Conservation (phyloP, 1,284 basidiomycete species). For the Trametes sp. region DNA sequence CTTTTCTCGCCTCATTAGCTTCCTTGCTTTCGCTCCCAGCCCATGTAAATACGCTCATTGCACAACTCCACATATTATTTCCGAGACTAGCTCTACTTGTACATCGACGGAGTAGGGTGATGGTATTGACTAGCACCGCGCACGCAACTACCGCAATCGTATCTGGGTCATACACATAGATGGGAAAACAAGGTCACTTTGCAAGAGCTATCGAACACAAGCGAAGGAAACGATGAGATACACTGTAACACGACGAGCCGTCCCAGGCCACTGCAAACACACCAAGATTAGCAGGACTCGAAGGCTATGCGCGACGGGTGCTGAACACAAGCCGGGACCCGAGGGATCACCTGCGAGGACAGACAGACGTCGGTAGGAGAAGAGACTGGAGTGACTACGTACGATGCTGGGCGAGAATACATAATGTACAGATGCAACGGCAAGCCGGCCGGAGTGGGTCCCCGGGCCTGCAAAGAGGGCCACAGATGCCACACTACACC, state of each 20-base stretch:
- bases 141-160: conserved; percentile 8
- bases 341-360: not conserved
- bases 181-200: conserved; percentile 9
- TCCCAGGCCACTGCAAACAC: conserved; percentile 12
- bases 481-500: not conserved
- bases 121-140: conserved; percentile 17
- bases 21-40: too few relatives aligned
- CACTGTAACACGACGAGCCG: not conserved
- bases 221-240: conserved; percentile 3
- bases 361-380: not conserved
- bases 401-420: conserved; percentile 14
- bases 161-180: conserved; percentile 15
- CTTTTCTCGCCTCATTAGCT: too few relatives aligned
- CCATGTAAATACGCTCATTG: not conserved
- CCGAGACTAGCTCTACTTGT: conserved; percentile 19
- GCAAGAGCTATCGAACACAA: conserved; percentile 12
- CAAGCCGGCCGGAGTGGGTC: not conserved
- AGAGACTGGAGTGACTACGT: not conserved
- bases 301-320: not conserved
- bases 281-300: conserved; percentile 5
- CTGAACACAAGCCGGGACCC: not conserved
- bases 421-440: conserved; percentile 6
- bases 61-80: conserved; percentile 21
- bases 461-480: not conserved
- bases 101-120: conserved; percentile 21